Evolutionary conservation across 345 rosid genomes (phyloP).

Genomic region (Salix purpurea): DNA sequence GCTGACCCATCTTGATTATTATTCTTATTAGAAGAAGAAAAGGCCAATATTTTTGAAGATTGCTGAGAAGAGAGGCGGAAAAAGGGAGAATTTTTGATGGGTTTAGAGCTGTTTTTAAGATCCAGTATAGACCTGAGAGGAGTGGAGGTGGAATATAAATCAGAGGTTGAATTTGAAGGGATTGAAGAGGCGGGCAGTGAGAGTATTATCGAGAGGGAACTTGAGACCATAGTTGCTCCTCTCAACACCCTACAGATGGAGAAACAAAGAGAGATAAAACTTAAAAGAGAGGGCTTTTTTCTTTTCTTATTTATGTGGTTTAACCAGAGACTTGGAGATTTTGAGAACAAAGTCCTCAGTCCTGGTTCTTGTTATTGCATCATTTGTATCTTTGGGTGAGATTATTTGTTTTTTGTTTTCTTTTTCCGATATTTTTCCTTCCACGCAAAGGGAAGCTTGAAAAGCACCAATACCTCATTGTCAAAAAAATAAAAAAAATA

Average conservation of each 20-base stretch:
- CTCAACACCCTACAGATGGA: neutral
- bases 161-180: neutral
- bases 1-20: conserved; percentile 45
- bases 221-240: conserved; percentile 14
- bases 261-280: neutral
- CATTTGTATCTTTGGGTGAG: neutral
- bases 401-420: too few relatives aligned
- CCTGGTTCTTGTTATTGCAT: neutral
- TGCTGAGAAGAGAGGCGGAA: neutral
- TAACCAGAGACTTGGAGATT: neutral
- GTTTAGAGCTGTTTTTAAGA: neutral
- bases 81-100: neutral
- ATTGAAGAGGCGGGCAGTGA: conserved; percentile 1
- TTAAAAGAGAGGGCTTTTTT: neutral
- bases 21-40: neutral
- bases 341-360: neutral
- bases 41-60: conserved; percentile 2
- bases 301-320: neutral
- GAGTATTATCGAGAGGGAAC: neutral
- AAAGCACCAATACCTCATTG: too few relatives aligned
- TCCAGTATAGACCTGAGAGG: neutral
- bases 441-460: too few relatives aligned
- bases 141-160: neutral
- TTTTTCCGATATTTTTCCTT: too few relatives aligned
- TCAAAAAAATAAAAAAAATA: too few relatives aligned